Evolutionary conservation across 495 filamentous ascomycete genomes (phyloP).

Genomic region (Penicillium subrubescens): DNA sequence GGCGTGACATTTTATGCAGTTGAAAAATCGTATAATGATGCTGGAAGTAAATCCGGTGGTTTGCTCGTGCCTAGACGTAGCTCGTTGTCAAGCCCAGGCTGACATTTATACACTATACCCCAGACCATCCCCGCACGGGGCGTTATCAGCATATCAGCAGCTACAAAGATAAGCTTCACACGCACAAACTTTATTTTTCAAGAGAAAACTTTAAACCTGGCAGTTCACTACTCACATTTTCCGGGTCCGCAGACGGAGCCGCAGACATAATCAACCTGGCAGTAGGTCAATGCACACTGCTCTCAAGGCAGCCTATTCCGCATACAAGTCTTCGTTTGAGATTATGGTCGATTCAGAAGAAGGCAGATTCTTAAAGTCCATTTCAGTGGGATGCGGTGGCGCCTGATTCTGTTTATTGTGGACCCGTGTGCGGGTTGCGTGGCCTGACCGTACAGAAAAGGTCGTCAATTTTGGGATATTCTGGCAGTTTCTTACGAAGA

Average conservation of each 20-base stretch:
- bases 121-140: neutral
- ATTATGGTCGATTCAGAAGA: neutral
- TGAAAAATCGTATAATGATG: neutral
- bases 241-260: neutral
- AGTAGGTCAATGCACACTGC: neutral
- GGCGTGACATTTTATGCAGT: neutral
- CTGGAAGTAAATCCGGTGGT: neutral
- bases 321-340: neutral
- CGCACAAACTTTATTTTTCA: neutral
- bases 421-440: too few species aligned
- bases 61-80: neutral
- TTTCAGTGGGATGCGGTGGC: neutral
- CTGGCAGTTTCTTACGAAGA: neutral
- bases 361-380: neutral
- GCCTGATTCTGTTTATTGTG: neutral
- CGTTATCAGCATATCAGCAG: neutral
- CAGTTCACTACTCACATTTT: neutral
- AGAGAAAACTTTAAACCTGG: neutral
- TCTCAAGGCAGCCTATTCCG: neutral
- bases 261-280: neutral
- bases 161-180: neutral
- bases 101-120: neutral
- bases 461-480: neutral
- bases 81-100: neutral
- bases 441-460: neutral